phyloP scores from a whole-genome alignment of 306 rosid species.

The Purshia tridentata region DNA sequence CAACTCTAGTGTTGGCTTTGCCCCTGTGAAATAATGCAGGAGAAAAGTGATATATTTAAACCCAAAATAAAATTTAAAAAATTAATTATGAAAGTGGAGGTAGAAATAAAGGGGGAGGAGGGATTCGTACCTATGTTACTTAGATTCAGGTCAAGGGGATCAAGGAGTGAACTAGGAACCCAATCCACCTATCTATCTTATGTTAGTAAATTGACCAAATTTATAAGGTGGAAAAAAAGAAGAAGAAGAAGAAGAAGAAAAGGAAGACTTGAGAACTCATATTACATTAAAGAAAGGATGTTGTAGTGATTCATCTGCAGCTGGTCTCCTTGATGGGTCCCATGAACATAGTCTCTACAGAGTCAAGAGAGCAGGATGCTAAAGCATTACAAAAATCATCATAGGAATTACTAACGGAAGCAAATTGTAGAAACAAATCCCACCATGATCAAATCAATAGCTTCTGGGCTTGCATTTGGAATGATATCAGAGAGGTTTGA shows the following conservation, averaged over 20 bases:
- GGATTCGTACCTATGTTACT: constrained; percentile 57
- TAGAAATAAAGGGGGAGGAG: neutral
- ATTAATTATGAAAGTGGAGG: neutral
- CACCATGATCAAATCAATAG: constrained; percentile 75
- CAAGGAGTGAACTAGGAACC: constrained; percentile 55
- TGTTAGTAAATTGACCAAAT: constrained; percentile 30
- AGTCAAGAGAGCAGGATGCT: constrained; percentile 16
- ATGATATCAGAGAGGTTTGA: constrained; percentile 62
- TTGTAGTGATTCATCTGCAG: constrained; percentile 67
- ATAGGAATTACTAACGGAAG: constrained; percentile 9
- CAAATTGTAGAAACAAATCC: constrained; percentile 27
- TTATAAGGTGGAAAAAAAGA: constrained; percentile 13
- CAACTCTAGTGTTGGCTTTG: constrained; percentile 78
- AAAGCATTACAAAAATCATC: constrained; percentile 6
- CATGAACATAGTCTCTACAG: constrained; percentile 66
- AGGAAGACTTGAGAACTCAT: constrained; percentile 23
- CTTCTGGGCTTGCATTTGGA: constrained; percentile 79
- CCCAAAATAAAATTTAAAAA: constrained; percentile 15
- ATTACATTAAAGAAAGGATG: constrained; percentile 82
- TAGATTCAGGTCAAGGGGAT: constrained; percentile 83
- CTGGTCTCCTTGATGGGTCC: constrained; percentile 81
- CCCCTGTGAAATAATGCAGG: constrained; percentile 42
- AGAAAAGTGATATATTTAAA: constrained; percentile 22
- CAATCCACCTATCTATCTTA: constrained; percentile 53
- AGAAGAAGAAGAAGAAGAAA: neutral